Evolutionary conservation across 2,329 filamentous ascomycete genomes (phyloP).

Genomic region (Penicillium olsonii): DNA sequence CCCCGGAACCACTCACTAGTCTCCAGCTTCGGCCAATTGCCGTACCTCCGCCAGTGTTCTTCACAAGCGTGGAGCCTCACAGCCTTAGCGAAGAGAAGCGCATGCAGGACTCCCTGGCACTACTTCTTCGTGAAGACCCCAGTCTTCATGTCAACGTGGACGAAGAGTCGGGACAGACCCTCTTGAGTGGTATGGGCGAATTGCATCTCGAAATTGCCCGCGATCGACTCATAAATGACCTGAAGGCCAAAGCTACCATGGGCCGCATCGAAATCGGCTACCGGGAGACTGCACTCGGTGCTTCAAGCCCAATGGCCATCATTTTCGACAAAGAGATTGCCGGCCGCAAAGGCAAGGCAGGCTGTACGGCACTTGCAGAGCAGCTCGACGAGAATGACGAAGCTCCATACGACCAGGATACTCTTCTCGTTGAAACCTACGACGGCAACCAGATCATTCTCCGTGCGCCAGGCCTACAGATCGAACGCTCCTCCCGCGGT

Average conservation of each 20-base stretch:
- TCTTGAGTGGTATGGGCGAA: slow-evolving; percentile 94
- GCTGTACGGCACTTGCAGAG: slow-evolving; percentile 68
- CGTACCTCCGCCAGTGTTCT: slow-evolving; percentile 92
- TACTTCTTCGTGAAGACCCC: slow-evolving; percentile 87
- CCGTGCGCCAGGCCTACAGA: slow-evolving; percentile 51
- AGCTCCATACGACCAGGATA: slow-evolving; percentile 23
- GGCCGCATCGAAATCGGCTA: slow-evolving; percentile 95
- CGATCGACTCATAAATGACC: slow-evolving; percentile 82
- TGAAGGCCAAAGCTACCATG: slow-evolving; percentile 83
- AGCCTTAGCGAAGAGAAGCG: slow-evolving; percentile 77
- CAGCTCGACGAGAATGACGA: slow-evolving; percentile 51
- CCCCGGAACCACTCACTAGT: slow-evolving; percentile 68
- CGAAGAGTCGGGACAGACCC: slow-evolving; percentile 88
- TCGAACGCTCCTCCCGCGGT: slow-evolving; percentile 37
- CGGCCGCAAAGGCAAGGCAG: slow-evolving; percentile 75
- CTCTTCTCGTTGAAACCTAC: slow-evolving; percentile 46
- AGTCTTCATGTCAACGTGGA: slow-evolving; percentile 83
- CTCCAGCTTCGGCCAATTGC: slow-evolving; percentile 84
- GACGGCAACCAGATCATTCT: slow-evolving; percentile 73
- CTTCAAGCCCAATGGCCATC: slow-evolving; percentile 59
- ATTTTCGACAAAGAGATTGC: slow-evolving; percentile 78
- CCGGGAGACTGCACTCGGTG: slow-evolving; percentile 71
- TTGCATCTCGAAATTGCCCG: slow-evolving; percentile 91
- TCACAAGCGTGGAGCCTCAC: slow-evolving; percentile 85
- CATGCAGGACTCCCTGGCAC: slow-evolving; percentile 72